Evolutionary conservation across 495 filamentous ascomycete species (phyloP), one percentile per base, ranked within the genome.

Genomic region (Lindgomyces ingoldianus): DNA sequence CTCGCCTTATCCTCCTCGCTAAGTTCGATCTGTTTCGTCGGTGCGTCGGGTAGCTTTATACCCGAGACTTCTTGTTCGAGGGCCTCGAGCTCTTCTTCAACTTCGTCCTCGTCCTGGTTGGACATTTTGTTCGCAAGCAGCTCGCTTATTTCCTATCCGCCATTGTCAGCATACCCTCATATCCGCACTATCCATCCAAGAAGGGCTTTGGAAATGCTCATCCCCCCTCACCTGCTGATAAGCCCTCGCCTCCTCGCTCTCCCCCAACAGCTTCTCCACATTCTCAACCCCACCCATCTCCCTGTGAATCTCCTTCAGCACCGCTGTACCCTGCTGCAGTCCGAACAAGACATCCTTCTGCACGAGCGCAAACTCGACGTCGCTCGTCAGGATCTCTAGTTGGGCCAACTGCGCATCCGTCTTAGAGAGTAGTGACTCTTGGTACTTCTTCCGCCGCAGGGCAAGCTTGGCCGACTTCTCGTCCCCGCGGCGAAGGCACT

Each of bases 221-320:
- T n/a, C n/a, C n/a, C 14, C 14, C 74, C 83, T 41, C 72, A 91
- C 90, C 83, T 85, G 82, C 74, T 96, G 92, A 78, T 96, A 96
- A 14, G 88, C 89, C 67, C 88, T 83, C 22, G 91, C 93, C 62
- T 96, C 93, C 33, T 89, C 90, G 24, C 81, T 92, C 78, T 96
- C 91, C 11, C 89, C 93, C 88, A 96, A 89, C 67, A 98, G 74
- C 79, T 91, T 90, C 82, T 96, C 93, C 51, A 98, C 93, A 57
- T 87, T 84, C 67, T 96, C 92, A 55, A 98, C 80, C 0, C 93
- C 93, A 26, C 93, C 95, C 91, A 98, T 98, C 78, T 98, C 94
- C 64, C 84, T 85, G 68, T 97, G 86, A 59, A 98, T 97, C 70
- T 95, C 89, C 69, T 88, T 84, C 63, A 98, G 80, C 29, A 97